A percentile compares a stretch with the other conserved stretches of the same genome.
phyloP scores from a whole-genome alignment of 1,284 basidiomycete genomes.

The Lignosus rhinocerotis region DNA sequence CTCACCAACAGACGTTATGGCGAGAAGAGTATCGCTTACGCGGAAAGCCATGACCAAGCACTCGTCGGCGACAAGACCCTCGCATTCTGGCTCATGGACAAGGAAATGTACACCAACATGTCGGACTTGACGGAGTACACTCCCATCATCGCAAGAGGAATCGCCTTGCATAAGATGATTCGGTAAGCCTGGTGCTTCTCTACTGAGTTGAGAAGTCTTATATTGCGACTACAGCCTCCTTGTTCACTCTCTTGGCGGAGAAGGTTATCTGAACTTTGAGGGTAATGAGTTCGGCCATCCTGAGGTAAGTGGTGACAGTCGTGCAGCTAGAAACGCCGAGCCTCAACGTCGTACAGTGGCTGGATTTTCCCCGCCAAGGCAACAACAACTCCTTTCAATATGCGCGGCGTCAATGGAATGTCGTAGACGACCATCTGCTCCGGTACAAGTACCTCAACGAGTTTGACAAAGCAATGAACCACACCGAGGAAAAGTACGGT shows the following conservation, averaged over 20 bases:
- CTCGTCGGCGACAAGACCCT: constrained; percentile 98
- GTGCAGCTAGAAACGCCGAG: background rate
- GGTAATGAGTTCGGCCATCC: constrained; percentile 99
- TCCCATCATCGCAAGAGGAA: constrained; percentile 83
- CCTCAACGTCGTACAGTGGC: constrained; percentile 64
- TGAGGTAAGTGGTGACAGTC: constrained; percentile 54
- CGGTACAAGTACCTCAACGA: constrained; percentile 93
- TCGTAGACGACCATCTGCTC: constrained; percentile 83
- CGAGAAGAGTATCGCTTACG: constrained; percentile 94
- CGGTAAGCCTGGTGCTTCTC: constrained; percentile 52
- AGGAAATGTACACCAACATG: constrained; percentile 99
- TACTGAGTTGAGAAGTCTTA: background rate
- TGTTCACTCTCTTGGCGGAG: constrained; percentile 91
- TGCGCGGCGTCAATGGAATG: constrained; percentile 93
- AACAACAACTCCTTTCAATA: constrained; percentile 96
- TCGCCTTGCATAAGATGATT: constrained; percentile 97
- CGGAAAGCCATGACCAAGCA: constrained; percentile 97
- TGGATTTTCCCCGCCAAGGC: constrained; percentile 96
- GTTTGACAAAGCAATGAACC: constrained; percentile 95
- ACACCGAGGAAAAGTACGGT: constrained; percentile 72
- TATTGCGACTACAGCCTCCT: constrained; percentile 60
- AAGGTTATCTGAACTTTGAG: constrained; percentile 97
- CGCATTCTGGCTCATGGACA: constrained; percentile 99
- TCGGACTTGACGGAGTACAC: constrained; percentile 88
- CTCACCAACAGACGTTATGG: constrained; percentile 87